Base-by-base conservation (phyloP, 106 monocot genomes). In the Dioscorea alata region DNA sequence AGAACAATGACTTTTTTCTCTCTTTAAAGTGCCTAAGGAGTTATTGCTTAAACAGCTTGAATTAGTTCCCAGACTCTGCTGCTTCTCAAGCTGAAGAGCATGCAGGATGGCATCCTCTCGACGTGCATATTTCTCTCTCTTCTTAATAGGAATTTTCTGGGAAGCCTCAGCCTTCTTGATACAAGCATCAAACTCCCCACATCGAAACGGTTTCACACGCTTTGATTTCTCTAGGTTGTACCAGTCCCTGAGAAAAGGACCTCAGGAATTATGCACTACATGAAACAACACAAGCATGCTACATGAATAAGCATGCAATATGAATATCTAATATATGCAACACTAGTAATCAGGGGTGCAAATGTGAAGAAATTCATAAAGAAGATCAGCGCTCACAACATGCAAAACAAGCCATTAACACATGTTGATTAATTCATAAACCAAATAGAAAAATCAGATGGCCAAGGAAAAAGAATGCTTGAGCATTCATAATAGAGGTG, bases 31-130 rank as follows among this genome's bases (percentile, higher is more conserved):
- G 66, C 24, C 62, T 33, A 59, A 68, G 61, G 48, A 12, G 63
- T 66, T 90, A 69, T 20, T 69, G 54, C 17, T 60, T 8, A 64
- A 16, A 70, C 72, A 73, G 66, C 71, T 80, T 22, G 66, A 64
- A 53, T 24, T 61, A 58, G 16, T 52, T 32, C 51, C 53, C 58
- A 49, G 48, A 68, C 85, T 80, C 33, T 67, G 75, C 53, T 80
- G 64, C 71, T 74, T 71, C 72, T 97, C 96, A 48, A 97, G 84
- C 74, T 97, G 89, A 76, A 97, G 89, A 65, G 96, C 96, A 79
- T 97, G 96, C 68, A 97, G 92, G 76, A 97, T 97, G 74, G 96
- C 96, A 77, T 97, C 92, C 66, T 92, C 96, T 75, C 96, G 76
- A n/a, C 92, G 89, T 23, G 96, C 96, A 71, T 97, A 97, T 73